Percentiles rank a stretch among this genome's conserved stretches.
Conservation (phyloP, 805 yeast genomes). For the Pichia ethanolica region DNA sequence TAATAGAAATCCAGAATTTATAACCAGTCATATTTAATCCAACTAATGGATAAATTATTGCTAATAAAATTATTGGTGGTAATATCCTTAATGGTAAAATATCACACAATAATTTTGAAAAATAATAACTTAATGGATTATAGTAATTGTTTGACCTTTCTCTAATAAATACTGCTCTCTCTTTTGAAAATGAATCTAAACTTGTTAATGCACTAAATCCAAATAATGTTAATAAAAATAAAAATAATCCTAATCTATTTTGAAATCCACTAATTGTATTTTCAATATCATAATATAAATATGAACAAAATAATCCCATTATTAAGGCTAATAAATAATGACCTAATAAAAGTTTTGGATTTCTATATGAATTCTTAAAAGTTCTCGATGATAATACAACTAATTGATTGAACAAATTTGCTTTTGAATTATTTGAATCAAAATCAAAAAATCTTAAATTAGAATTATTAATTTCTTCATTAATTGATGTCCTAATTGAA, state of each 20-base stretch:
- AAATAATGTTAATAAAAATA: slow-evolving; percentile 82
- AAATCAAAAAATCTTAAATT: slow-evolving; percentile 20
- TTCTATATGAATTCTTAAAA: slow-evolving; percentile 86
- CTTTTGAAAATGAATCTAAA: slow-evolving; percentile 78
- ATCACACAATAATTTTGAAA: slow-evolving; percentile 83
- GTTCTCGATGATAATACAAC: slow-evolving; percentile 76
- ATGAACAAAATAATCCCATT: slow-evolving; percentile 81
- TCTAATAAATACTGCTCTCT: slow-evolving; percentile 80
- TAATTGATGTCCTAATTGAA: slow-evolving; percentile 35
- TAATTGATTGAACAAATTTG: slow-evolving; percentile 59
- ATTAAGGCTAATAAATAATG: slow-evolving; percentile 73
- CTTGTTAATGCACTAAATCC: slow-evolving; percentile 94
- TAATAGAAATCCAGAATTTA: slow-evolving; percentile 62
- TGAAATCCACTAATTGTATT: slow-evolving; percentile 96
- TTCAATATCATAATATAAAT: slow-evolving; percentile 70
- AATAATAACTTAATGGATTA: slow-evolving; percentile 76
- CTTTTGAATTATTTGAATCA: slow-evolving; percentile 35
- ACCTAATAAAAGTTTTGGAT: slow-evolving; percentile 80
- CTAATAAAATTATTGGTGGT: slow-evolving; percentile 80
- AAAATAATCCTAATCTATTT: slow-evolving; percentile 87
- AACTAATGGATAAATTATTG: slow-evolving; percentile 82
- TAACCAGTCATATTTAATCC: slow-evolving; percentile 75
- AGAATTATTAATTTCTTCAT: slow-evolving; percentile 9
- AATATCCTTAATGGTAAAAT: slow-evolving; percentile 84
- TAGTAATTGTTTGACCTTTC: slow-evolving; percentile 95